phyloP scores from a whole-genome alignment of 805 yeast genomes.

The Yarrowia yakushimensis region DNA sequence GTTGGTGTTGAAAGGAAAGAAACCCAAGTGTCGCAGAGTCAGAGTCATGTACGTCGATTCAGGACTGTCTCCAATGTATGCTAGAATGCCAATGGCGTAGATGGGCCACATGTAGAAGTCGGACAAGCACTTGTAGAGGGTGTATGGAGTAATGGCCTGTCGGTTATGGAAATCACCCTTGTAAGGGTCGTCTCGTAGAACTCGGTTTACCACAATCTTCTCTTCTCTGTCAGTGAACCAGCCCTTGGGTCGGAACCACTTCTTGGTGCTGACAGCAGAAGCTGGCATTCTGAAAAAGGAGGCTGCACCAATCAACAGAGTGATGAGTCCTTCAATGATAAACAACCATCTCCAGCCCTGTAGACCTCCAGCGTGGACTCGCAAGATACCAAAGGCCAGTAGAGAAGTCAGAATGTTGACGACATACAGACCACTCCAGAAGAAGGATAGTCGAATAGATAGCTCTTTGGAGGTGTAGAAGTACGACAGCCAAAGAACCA shows the following conservation, averaged over 20 bases:
- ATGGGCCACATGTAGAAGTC: conserved; percentile 59
- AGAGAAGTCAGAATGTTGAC: conserved; percentile 48
- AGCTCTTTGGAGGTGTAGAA: conserved; percentile 60
- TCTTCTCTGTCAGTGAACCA: conserved; percentile 54
- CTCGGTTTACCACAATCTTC: conserved; percentile 54
- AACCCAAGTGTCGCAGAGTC: conserved; percentile 49
- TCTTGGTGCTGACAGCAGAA: conserved; percentile 49
- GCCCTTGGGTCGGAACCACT: conserved; percentile 49
- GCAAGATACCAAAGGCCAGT: conserved; percentile 52
- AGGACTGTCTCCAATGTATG: conserved; percentile 41
- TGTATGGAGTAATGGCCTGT: conserved; percentile 46
- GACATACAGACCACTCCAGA: conserved; percentile 54
- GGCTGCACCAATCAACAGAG: conserved; percentile 36
- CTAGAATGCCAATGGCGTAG: conserved; percentile 48
- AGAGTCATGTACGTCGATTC: conserved; percentile 47
- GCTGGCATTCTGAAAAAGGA: conserved; percentile 54
- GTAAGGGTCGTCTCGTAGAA: conserved; percentile 60
- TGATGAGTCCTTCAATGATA: conserved; percentile 27
- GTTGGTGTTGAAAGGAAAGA: conserved; percentile 50
- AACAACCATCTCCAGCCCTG: conserved; percentile 38
- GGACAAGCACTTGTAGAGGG: conserved; percentile 41
- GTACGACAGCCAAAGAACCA: conserved; percentile 60
- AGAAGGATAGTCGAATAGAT: conserved; percentile 54
- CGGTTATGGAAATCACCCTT: conserved; percentile 64
- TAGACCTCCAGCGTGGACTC: conserved; percentile 50